phyloP scores from a whole-genome alignment of 163 green algal genomes.

The Trebouxiophyceae sp. region DNA sequence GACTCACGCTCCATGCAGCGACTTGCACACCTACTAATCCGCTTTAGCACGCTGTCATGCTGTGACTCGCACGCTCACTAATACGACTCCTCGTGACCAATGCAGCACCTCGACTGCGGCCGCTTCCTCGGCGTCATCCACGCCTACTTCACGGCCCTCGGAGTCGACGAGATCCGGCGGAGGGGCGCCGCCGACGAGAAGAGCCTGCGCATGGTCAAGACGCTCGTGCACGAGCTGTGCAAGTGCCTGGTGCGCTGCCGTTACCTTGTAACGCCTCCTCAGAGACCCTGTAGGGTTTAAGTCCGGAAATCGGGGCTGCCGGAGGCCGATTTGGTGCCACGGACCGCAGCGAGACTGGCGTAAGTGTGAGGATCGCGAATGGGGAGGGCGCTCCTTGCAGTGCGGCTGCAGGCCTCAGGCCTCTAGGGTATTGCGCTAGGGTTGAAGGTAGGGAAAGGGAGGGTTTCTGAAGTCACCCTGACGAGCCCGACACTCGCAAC shows the following conservation, averaged over 20 bases:
- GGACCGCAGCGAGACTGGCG: not conserved
- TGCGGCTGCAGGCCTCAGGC: no score
- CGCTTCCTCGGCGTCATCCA: constrained; percentile 75
- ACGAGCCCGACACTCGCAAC: no score
- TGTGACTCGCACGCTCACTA: no score
- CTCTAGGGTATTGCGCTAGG: no score
- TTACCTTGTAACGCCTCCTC: constrained; percentile 12
- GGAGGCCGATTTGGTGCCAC: not conserved
- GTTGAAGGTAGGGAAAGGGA: no score
- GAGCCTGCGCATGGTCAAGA: constrained; percentile 94
- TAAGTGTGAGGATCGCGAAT: not conserved
- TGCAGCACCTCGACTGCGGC: constrained; percentile 52
- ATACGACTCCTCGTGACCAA: no score
- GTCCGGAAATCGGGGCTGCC: not conserved
- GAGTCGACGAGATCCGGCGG: constrained; percentile 76
- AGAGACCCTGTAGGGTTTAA: constrained; percentile 38
- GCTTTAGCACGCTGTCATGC: no score
- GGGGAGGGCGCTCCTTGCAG: not conserved
- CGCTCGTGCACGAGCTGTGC: constrained; percentile 83
- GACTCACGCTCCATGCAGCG: no score
- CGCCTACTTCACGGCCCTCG: constrained; percentile 80
- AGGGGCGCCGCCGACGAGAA: constrained; percentile 83
- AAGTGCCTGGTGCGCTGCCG: constrained; percentile 57
- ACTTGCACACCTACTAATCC: no score
- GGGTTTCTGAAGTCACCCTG: no score